Evolutionary conservation across 2,329 filamentous ascomycete species (phyloP).

Genomic region (Talaromyces sp.): DNA sequence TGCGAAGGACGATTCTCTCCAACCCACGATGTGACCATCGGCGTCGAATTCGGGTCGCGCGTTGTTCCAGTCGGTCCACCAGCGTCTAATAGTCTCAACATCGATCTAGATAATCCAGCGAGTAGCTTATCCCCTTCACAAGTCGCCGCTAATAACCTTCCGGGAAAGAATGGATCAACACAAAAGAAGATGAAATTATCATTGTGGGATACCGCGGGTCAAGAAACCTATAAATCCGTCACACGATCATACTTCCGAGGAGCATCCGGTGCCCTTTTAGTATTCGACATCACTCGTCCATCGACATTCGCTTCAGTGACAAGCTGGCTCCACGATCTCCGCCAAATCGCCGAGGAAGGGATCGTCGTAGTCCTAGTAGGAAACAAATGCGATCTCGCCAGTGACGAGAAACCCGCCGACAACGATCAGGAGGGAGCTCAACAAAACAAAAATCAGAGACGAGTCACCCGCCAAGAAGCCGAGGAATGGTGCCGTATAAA

Average conservation of each 20-base stretch:
- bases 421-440: conserved; percentile 23
- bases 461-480: conserved; percentile 77
- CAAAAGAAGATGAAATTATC: conserved; percentile 87
- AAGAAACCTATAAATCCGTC: conserved; percentile 96
- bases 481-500: conserved; percentile 84
- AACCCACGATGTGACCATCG: conserved; percentile 95
- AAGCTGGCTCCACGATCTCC: conserved; percentile 88
- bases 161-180: conserved; percentile 22
- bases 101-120: conserved; percentile 33
- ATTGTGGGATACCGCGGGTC: conserved; percentile 92
- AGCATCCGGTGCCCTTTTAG: conserved; percentile 70
- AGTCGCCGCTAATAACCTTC: background rate
- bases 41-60: conserved; percentile 90
- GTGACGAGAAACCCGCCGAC: conserved; percentile 18
- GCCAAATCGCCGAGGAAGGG: conserved; percentile 90
- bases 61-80: conserved; percentile 88
- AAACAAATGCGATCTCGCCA: conserved; percentile 78
- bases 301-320: conserved; percentile 83
- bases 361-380: conserved; percentile 93
- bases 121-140: background rate
- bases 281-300: conserved; percentile 87
- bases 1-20: conserved; percentile 94
- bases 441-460: conserved; percentile 49
- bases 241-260: conserved; percentile 91
- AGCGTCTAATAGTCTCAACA: conserved; percentile 55